phyloP scores from a whole-genome alignment of 306 rosid genomes.

The Pyrus pyrifolia region DNA sequence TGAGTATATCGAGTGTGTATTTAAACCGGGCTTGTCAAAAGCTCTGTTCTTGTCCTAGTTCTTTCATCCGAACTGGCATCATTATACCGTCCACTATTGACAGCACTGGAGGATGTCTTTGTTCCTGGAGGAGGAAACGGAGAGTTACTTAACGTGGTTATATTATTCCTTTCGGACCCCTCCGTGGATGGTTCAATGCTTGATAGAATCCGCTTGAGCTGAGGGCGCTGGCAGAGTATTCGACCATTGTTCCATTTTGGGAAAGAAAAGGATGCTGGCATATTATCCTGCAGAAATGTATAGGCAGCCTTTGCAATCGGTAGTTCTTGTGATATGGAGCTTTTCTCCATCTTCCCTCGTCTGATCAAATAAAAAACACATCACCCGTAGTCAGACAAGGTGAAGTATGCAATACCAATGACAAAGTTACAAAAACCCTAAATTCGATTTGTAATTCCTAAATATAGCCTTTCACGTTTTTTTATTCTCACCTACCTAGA shows the following conservation, averaged over 20 bases:
- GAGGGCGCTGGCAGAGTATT: constrained; percentile 72
- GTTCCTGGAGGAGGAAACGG: constrained; percentile 35
- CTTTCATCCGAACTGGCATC: constrained; percentile 48
- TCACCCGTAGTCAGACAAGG: neutral
- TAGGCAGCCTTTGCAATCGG: constrained; percentile 72
- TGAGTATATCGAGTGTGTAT: constrained; percentile 13
- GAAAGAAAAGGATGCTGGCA: constrained; percentile 48
- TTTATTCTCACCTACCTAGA: too few relatives aligned
- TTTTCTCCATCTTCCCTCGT: constrained; percentile 70
- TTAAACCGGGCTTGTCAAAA: constrained; percentile 58
- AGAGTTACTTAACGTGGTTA: constrained; percentile 50
- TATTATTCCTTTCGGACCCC: constrained; percentile 29
- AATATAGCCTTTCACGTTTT: neutral
- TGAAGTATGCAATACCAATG: neutral
- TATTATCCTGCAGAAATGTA: constrained; percentile 64
- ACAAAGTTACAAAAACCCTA: neutral
- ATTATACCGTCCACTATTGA: constrained; percentile 31
- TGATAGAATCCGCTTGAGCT: constrained; percentile 58
- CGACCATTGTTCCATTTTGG: constrained; percentile 89
- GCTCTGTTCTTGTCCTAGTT: constrained; percentile 51
- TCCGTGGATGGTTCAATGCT: constrained; percentile 51
- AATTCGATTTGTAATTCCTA: neutral
- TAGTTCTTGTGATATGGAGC: constrained; percentile 39
- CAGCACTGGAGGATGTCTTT: constrained; percentile 38
- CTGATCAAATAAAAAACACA: constrained; percentile 45